These are phyloP conservation scores for Cyclanthera cordifolia DNA, from an alignment of 306 rosid genomes.

Conservation along the genomic window DNA sequence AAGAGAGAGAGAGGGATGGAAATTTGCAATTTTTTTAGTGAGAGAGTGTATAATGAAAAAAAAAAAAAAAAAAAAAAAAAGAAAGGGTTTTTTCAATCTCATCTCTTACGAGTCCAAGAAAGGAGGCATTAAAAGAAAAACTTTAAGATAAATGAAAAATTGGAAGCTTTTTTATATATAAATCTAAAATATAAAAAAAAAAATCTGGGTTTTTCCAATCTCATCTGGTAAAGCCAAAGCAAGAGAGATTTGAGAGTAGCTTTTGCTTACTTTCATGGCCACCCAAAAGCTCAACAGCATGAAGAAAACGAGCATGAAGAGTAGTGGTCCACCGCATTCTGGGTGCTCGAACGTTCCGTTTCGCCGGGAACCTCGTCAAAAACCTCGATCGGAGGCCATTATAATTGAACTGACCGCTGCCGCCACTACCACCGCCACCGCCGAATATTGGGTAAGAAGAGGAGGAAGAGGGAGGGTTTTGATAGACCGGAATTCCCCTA, in stretches of 20 bases:
- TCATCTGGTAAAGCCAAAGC: not conserved
- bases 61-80: not conserved
- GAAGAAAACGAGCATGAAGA: conserved; percentile 93
- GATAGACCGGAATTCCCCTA: conserved; percentile 87
- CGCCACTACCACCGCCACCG: not conserved
- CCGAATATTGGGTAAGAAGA: conserved; percentile 10
- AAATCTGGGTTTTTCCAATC: not conserved
- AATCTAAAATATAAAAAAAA: not conserved
- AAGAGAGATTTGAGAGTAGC: not conserved
- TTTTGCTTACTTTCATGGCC: conserved; percentile 86
- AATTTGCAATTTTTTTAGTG: no score
- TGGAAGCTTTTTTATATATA: not conserved
- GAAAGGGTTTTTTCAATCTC: not conserved
- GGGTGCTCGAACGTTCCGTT: conserved; percentile 88
- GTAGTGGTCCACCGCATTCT: conserved; percentile 99
- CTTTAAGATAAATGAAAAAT: not conserved
- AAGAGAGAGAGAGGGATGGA: not conserved
- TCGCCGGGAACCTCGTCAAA: conserved; percentile 67
- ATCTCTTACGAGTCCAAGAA: not conserved
- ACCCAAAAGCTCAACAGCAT: conserved; percentile 91
- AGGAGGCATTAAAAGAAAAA: not conserved
- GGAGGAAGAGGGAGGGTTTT: conserved; percentile 48
- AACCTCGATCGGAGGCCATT: conserved; percentile 22
- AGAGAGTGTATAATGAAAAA: no score
- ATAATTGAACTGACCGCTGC: not conserved